Evolutionary conservation across 495 filamentous ascomycete genomes (phyloP).

Genomic region (Talaromyces nanjingensis): DNA sequence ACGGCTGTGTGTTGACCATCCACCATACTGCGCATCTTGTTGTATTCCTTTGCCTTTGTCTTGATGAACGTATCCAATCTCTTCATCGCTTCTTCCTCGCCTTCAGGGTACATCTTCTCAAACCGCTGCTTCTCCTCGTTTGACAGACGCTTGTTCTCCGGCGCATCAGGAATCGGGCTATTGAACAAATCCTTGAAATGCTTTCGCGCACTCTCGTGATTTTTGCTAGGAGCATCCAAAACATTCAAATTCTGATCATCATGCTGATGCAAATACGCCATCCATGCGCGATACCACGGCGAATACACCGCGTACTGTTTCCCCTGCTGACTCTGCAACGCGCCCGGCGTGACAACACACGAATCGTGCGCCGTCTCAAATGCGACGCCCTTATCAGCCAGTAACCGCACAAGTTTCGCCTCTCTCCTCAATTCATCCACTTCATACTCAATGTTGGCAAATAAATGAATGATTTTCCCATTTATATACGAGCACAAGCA

Average conservation of each 20-base stretch:
- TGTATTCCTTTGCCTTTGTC: slow-evolving; percentile 56
- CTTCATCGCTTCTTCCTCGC: slow-evolving; percentile 65
- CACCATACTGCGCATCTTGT: slow-evolving; percentile 54
- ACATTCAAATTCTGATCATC: slow-evolving; percentile 51
- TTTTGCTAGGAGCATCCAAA: slow-evolving; percentile 52
- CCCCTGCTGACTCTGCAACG: slow-evolving; percentile 53
- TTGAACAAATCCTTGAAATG: slow-evolving; percentile 56
- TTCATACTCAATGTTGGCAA: slow-evolving; percentile 53
- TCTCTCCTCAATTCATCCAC: slow-evolving; percentile 62
- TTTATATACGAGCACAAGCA: no score
- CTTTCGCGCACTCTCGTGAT: slow-evolving; percentile 48
- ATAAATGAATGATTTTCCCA: no score
- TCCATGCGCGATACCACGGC: slow-evolving; percentile 77
- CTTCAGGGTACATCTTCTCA: slow-evolving; percentile 63
- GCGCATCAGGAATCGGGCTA: slow-evolving; percentile 52
- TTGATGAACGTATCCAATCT: slow-evolving; percentile 66
- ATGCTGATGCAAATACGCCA: slow-evolving; percentile 61
- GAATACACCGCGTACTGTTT: slow-evolving; percentile 80
- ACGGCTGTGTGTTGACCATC: slow-evolving; percentile 56
- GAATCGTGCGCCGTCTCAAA: slow-evolving; percentile 69
- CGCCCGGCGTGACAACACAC: slow-evolving; percentile 71
- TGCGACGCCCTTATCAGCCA: slow-evolving; percentile 52
- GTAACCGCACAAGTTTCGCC: slow-evolving; percentile 52
- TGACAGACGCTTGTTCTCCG: slow-evolving; percentile 56
- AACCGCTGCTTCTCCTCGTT: slow-evolving; percentile 52